These are phyloP conservation scores for Capronia epimyces DNA, from an alignment of 2,329 filamentous ascomycete species.

Conservation along the genomic window DNA sequence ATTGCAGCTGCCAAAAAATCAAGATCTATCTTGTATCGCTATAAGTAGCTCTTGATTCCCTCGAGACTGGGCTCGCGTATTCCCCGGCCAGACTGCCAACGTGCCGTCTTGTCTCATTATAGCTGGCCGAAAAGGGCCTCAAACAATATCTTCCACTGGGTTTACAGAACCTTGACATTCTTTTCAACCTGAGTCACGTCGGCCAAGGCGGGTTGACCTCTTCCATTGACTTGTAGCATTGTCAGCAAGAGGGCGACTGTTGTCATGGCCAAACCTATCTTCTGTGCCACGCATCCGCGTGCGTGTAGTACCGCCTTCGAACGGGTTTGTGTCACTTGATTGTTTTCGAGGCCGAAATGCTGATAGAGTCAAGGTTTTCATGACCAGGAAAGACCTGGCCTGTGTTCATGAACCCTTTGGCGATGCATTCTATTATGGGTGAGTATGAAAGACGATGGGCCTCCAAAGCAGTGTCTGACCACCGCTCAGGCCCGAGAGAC, in stretches of 20 bases:
- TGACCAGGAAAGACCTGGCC: constrained; percentile 80
- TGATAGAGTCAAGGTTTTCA: constrained; percentile 66
- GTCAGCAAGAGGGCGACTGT: constrained; percentile 9
- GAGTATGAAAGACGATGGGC: constrained; percentile 1
- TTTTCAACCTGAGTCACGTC: constrained; percentile 6
- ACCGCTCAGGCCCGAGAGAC: constrained; percentile 69
- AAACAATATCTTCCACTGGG: constrained; percentile 13
- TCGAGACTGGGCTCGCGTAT: not conserved
- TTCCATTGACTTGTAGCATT: constrained; percentile 25
- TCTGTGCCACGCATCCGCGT: constrained; percentile 87
- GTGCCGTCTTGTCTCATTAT: constrained; percentile 1
- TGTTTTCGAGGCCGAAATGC: not conserved
- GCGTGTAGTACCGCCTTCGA: constrained; percentile 97
- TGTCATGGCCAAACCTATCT: constrained; percentile 62
- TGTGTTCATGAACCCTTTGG: constrained; percentile 95
- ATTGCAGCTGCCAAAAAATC: not conserved
- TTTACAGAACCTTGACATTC: constrained; percentile 20
- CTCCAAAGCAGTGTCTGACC: constrained; percentile 15
- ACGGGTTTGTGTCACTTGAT: constrained; percentile 51
- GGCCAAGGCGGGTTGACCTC: constrained; percentile 1
- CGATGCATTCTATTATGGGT: constrained; percentile 77
- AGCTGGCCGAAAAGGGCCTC: constrained; percentile 23
- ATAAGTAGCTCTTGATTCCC: not conserved
- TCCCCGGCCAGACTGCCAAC: constrained; percentile 5
- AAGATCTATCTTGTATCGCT: not conserved